Percentiles rank a stretch among this genome's conserved stretches.
Conservation (phyloP, 169 alveolate genomes). For the Plasmodium malariae region DNA sequence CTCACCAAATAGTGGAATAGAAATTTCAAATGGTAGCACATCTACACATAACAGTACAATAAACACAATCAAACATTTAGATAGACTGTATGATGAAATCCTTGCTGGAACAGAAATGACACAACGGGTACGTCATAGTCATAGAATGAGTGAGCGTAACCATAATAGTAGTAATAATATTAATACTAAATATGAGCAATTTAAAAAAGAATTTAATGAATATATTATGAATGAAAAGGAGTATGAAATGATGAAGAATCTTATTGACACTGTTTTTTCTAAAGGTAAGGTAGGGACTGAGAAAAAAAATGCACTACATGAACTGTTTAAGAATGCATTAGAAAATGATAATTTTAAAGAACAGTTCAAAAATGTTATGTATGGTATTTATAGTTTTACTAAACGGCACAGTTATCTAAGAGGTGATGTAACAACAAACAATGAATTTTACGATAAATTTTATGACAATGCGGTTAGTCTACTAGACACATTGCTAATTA, state of each 20-base stretch:
- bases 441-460: too few species aligned
- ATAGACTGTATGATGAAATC: constrained; percentile 17
- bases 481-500: too few species aligned
- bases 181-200: too few species aligned
- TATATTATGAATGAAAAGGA: constrained; percentile 13
- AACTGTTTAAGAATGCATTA: constrained; percentile 3
- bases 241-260: constrained; percentile 9
- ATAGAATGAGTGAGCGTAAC: neutral
- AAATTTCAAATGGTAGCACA: too few species aligned
- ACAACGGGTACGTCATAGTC: neutral
- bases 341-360: constrained; percentile 1
- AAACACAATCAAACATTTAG: constrained; percentile 21
- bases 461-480: too few species aligned
- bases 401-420: constrained; percentile 22
- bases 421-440: neutral
- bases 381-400: constrained; percentile 31
- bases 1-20: too few species aligned
- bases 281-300: neutral
- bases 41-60: too few species aligned
- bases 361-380: constrained; percentile 7
- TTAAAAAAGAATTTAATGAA: constrained; percentile 5
- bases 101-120: neutral
- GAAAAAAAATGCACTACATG: neutral
- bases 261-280: neutral
- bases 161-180: too few species aligned